Conservation (phyloP, 805 yeast genomes). For the Kregervanrija delftensis region DNA sequence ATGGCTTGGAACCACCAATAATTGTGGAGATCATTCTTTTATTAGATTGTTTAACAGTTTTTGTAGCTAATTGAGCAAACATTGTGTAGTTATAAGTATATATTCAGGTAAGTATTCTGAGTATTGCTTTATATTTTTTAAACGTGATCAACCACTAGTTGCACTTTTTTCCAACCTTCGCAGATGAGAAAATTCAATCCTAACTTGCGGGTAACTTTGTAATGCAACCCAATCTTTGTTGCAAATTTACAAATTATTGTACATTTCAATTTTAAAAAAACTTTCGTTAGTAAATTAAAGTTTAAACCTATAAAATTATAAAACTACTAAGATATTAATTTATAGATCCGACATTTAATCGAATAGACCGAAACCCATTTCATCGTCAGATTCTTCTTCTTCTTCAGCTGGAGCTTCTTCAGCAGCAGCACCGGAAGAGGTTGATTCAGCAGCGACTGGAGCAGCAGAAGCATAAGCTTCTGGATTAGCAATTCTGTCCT, state of each 20-base stretch:
- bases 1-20: slow-evolving; percentile 5
- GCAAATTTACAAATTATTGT: no score
- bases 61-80: slow-evolving; percentile 15
- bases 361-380: slow-evolving; percentile 99
- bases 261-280: not conserved
- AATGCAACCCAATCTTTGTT: no score
- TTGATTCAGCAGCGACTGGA: slow-evolving; percentile 87
- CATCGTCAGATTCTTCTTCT: slow-evolving; percentile 35
- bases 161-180: slow-evolving; percentile 16
- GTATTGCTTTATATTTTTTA: not conserved
- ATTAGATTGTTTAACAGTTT: slow-evolving; percentile 4
- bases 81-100: slow-evolving; percentile 4
- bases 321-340: not conserved
- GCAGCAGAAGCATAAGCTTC: slow-evolving; percentile 99
- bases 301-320: not conserved
- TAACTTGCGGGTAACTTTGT: no score
- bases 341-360: slow-evolving; percentile 51
- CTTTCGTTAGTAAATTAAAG: not conserved
- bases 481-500: slow-evolving; percentile 99
- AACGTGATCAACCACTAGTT: slow-evolving; percentile 2
- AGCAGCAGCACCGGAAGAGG: slow-evolving; percentile 50
- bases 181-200: no score
- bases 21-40: slow-evolving; percentile 9
- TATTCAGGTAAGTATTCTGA: not conserved
- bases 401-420: slow-evolving; percentile 70